Conservation (phyloP, 805 yeast genomes). For the Candida ipomoeae region DNA sequence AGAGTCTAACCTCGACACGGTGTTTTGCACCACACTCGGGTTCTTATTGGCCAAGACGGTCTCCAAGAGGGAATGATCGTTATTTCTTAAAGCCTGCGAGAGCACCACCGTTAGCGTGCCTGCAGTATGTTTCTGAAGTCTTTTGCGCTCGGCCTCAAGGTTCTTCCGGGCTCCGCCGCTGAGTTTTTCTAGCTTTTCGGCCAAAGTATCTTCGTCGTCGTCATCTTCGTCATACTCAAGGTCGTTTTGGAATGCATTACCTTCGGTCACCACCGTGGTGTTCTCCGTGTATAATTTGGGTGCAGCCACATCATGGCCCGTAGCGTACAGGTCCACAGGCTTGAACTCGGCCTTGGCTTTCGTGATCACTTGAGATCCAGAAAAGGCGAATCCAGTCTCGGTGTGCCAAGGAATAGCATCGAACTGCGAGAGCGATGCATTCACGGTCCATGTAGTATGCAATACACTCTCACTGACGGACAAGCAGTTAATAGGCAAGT, state of each 20-base stretch:
- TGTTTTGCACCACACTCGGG: slow-evolving; percentile 45
- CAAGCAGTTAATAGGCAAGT: slow-evolving; percentile 23
- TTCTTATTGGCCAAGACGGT: slow-evolving; percentile 64
- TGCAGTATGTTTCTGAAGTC: slow-evolving; percentile 47
- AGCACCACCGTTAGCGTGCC: slow-evolving; percentile 73
- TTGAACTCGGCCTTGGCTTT: slow-evolving; percentile 41
- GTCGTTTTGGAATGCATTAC: slow-evolving; percentile 54
- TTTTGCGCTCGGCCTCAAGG: slow-evolving; percentile 36
- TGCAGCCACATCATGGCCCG: slow-evolving; percentile 51
- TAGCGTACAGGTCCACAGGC: slow-evolving; percentile 37
- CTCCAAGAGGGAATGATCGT: slow-evolving; percentile 82
- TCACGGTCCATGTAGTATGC: slow-evolving; percentile 55
- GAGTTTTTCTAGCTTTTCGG: slow-evolving; percentile 48
- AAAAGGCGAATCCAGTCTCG: slow-evolving; percentile 24
- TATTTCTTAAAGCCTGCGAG: slow-evolving; percentile 81
- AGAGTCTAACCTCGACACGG: slow-evolving; percentile 47
- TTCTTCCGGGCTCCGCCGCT: slow-evolving; percentile 21
- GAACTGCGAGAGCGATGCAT: slow-evolving; percentile 52
- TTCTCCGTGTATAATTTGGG: slow-evolving; percentile 57
- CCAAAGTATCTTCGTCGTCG: slow-evolving; percentile 44
- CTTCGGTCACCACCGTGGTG: slow-evolving; percentile 57
- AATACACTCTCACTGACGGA: slow-evolving; percentile 19
- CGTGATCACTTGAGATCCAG: slow-evolving; percentile 21
- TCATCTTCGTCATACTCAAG: slow-evolving; percentile 45
- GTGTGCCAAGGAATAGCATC: slow-evolving; percentile 51